These are phyloP conservation scores for Metschnikowia amazonensis DNA, from an alignment of 805 yeast species.

Conservation along the genomic window DNA sequence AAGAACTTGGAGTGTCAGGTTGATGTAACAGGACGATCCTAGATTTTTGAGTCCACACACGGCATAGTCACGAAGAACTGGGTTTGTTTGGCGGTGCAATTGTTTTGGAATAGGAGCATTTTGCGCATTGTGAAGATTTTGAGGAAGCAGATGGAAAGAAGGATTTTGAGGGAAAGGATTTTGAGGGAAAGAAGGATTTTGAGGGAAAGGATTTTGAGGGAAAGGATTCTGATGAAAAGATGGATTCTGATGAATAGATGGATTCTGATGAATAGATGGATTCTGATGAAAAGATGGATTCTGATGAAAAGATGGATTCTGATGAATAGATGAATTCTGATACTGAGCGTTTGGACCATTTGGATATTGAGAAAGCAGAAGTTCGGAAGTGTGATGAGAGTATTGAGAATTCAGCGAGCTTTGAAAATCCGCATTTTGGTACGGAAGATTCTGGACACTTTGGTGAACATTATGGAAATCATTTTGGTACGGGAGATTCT, in stretches of 20 bases:
- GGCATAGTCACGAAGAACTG: slow-evolving; percentile 35
- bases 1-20: slow-evolving; percentile 67
- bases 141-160: neutral
- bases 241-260: neutral
- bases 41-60: slow-evolving; percentile 63
- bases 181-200: too few species aligned
- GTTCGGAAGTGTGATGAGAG: too few species aligned
- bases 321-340: too few species aligned
- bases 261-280: neutral
- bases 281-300: too few species aligned
- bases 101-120: neutral
- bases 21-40: slow-evolving; percentile 75
- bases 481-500: too few species aligned
- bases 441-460: neutral
- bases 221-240: neutral
- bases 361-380: too few species aligned
- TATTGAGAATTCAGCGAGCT: too few species aligned
- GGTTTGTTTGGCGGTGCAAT: neutral
- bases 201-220: too few species aligned
- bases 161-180: neutral
- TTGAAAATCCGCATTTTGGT: neutral
- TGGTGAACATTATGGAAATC: neutral
- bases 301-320: too few species aligned
- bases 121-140: too few species aligned
- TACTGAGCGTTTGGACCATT: too few species aligned